phyloP scores from a whole-genome alignment of 192 early-diverging fungal genomes.

The Gonapodya prolifera region DNA sequence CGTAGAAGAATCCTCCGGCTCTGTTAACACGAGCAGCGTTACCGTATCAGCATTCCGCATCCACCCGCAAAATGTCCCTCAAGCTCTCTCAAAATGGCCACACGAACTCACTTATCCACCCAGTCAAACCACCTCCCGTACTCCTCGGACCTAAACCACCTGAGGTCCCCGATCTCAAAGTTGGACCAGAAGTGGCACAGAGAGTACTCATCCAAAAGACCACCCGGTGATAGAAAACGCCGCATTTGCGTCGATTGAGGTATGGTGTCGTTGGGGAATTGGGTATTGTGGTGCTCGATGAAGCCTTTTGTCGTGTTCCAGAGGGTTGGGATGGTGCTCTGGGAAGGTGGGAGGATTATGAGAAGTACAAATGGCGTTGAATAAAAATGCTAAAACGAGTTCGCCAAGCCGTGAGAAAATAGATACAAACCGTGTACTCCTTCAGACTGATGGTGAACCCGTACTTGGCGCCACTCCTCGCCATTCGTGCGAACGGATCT shows the following conservation, averaged over 20 bases:
- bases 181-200: conserved; percentile 57
- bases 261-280: background rate
- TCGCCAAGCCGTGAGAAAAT: conserved; percentile 65
- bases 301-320: background rate
- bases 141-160: background rate
- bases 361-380: background rate
- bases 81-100: too few species aligned
- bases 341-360: background rate
- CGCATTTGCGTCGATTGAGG: background rate
- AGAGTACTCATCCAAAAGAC: conserved; percentile 25
- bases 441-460: conserved; percentile 62
- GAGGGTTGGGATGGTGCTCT: background rate
- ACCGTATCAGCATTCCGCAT: background rate
- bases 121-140: conserved; percentile 8
- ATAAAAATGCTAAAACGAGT: too few species aligned
- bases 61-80: background rate
- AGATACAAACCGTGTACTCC: conserved; percentile 53
- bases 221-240: background rate
- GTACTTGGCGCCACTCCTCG: conserved; percentile 57
- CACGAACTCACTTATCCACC: conserved; percentile 1
- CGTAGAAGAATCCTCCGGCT: conserved; percentile 15
- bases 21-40: background rate
- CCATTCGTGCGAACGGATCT: conserved; percentile 69
- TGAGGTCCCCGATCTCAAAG: conserved; percentile 4
- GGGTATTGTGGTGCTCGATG: background rate